These are phyloP conservation scores for Amauroascus niger DNA, from an alignment of 2,329 filamentous ascomycete genomes.

Conservation along the genomic window DNA sequence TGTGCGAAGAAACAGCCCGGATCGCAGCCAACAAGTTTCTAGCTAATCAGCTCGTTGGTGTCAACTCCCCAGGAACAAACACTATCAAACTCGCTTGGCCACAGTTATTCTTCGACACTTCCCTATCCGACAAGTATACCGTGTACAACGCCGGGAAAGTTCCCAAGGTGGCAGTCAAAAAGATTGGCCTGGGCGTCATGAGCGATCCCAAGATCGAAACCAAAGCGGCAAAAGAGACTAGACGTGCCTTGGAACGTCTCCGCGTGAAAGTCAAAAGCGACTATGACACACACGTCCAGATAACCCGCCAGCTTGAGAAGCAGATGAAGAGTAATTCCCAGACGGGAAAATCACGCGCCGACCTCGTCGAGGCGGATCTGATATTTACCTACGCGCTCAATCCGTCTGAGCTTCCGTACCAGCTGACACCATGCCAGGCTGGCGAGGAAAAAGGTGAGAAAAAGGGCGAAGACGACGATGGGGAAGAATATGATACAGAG, in stretches of 20 bases:
- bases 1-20: slow-evolving; percentile 19
- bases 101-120: slow-evolving; percentile 10
- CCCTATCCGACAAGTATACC: slow-evolving; percentile 7
- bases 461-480: neutral
- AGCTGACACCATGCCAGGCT: neutral
- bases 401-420: neutral
- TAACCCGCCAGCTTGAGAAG: neutral
- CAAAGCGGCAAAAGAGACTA: slow-evolving; percentile 4
- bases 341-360: neutral
- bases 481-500: neutral
- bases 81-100: slow-evolving; percentile 13
- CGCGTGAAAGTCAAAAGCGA: slow-evolving; percentile 6
- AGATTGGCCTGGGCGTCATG: slow-evolving; percentile 13
- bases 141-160: slow-evolving; percentile 10
- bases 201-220: neutral
- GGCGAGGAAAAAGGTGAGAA: neutral
- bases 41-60: neutral
- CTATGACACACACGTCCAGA: neutral
- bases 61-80: neutral
- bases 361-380: neutral
- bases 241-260: slow-evolving; percentile 10
- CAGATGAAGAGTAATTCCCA: neutral
- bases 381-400: slow-evolving; percentile 1
- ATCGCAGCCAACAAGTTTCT: slow-evolving; percentile 18
- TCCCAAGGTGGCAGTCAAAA: slow-evolving; percentile 13